Evolutionary conservation across 1,284 basidiomycete genomes (phyloP), one percentile per base, ranked within the genome.

Genomic region (Peniophora sp.): DNA sequence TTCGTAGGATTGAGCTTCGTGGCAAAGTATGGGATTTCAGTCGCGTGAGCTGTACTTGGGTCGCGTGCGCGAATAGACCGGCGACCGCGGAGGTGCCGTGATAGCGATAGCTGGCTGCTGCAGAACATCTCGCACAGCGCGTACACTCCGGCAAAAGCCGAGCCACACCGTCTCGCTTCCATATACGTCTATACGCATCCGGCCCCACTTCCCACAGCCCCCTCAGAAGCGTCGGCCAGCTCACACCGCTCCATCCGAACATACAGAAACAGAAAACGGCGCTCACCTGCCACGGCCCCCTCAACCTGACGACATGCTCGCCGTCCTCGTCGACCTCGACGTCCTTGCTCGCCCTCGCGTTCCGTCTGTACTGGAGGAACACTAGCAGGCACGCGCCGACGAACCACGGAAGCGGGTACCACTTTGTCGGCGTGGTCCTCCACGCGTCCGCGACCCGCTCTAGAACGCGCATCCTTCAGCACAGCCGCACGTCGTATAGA

Each of bases 281-380:
- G 73, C 86, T 59, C 61, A 92, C 94, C 71, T 97, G 92, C 95
- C 96, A 97, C 2, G 96, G 95, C 0, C 96, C 95, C 59, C 86
- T 85, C 15, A 93, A 75, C 54, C 78, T 82, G 52, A 97, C 76
- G 32, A 87, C 67, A 58, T 88, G 84, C 34, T 76, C 68, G 5
- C 85, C 86, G 47, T 87, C 70, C 49, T 84, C 78, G 55, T 92
- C 88, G 10, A 93, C 81, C 49, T 85, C 77, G 39, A 87, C 83
- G 58, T 85, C 83, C 56, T 72, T 74, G 51, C 70, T 63, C 23
- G 70, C 68, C 51, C 70, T 63, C 22, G 70, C 68, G 32, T 81
- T 79, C 60, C 83, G 85, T 44, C 85, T 76, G 59, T 86, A 93
- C 64, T 94, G 88, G 22, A 97, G 75, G 46, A 81, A 82, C 53